A percentile compares a stretch with the other conserved stretches of the same genome.
Conservation (phyloP, 1,139 yeast genomes). For the Debaryomyces sp. region DNA sequence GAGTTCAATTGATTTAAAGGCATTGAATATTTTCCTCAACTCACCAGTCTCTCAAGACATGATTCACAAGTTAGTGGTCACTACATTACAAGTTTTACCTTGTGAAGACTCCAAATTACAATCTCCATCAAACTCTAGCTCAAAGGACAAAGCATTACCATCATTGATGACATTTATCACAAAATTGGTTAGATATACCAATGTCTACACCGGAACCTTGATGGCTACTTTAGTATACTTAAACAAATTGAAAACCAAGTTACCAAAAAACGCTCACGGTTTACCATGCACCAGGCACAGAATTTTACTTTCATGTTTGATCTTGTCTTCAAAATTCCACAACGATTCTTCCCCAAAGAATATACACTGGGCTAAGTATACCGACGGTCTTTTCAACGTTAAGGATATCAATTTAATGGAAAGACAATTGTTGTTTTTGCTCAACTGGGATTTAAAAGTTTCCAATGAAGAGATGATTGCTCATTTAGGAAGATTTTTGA, state of each 20-base stretch:
- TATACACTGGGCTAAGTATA: constrained; percentile 75
- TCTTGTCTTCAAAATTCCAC: constrained; percentile 71
- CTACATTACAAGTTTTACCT: constrained; percentile 64
- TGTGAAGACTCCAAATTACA: constrained; percentile 47
- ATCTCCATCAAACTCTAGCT: constrained; percentile 27
- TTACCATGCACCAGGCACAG: constrained; percentile 79
- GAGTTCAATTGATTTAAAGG: constrained; percentile 46
- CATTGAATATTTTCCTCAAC: constrained; percentile 55
- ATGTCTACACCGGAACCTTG: constrained; percentile 76
- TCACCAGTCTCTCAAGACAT: constrained; percentile 67
- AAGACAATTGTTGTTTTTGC: constrained; percentile 66
- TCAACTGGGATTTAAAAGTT: constrained; percentile 72
- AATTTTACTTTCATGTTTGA: constrained; percentile 71
- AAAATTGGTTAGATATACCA: constrained; percentile 68
- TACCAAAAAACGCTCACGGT: constrained; percentile 75
- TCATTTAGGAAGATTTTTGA: constrained; percentile 54
- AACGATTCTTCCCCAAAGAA: constrained; percentile 79
- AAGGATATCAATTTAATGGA: constrained; percentile 81
- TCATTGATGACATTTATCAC: constrained; percentile 76
- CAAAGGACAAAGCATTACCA: constrained; percentile 52
- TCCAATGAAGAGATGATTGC: constrained; percentile 54
- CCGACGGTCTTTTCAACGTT: constrained; percentile 68
- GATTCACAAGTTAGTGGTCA: constrained; percentile 64
- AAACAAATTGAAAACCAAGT: constrained; percentile 57
- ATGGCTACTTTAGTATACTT: constrained; percentile 72